phyloP scores from a whole-genome alignment of 2,329 filamentous ascomycete species.

The Alternaria gaisen region DNA sequence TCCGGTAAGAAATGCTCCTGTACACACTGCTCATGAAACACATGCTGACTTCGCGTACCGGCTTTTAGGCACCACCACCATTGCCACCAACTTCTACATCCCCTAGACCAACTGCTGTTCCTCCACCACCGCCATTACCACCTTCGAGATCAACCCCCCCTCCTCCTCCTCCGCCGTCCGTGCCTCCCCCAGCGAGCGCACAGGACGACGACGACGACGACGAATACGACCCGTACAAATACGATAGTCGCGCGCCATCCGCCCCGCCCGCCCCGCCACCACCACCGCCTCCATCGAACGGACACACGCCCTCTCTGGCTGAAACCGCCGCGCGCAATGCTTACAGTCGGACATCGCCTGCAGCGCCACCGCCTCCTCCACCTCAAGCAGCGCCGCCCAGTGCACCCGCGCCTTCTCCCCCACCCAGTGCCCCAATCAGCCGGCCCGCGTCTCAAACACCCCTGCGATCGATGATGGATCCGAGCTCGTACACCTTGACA shows the following conservation, averaged over 20 bases:
- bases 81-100: constrained; percentile 46
- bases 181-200: constrained; percentile 56
- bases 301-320: constrained; percentile 59
- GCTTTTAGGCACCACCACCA: constrained; percentile 41
- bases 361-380: constrained; percentile 49
- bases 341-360: constrained; percentile 57
- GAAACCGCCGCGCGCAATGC: constrained; percentile 68
- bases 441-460: constrained; percentile 54
- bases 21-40: not conserved
- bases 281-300: constrained; percentile 58
- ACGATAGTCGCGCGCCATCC: constrained; percentile 46
- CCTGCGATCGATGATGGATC: constrained; percentile 72
- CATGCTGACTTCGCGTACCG: not conserved
- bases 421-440: constrained; percentile 36
- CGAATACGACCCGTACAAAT: constrained; percentile 54
- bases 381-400: constrained; percentile 55
- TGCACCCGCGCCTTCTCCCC: constrained; percentile 53
- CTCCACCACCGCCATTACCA: constrained; percentile 21
- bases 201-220: constrained; percentile 29
- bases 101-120: constrained; percentile 26
- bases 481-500: constrained; percentile 74
- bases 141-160: constrained; percentile 33
- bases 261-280: constrained; percentile 60
- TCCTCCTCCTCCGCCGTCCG: constrained; percentile 33
- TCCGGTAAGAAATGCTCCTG: constrained; percentile 33